A percentile compares a stretch with the other conserved stretches of the same genome.
Conservation (phyloP, 352 stramenopile species). For the Phytophthora sp. region DNA sequence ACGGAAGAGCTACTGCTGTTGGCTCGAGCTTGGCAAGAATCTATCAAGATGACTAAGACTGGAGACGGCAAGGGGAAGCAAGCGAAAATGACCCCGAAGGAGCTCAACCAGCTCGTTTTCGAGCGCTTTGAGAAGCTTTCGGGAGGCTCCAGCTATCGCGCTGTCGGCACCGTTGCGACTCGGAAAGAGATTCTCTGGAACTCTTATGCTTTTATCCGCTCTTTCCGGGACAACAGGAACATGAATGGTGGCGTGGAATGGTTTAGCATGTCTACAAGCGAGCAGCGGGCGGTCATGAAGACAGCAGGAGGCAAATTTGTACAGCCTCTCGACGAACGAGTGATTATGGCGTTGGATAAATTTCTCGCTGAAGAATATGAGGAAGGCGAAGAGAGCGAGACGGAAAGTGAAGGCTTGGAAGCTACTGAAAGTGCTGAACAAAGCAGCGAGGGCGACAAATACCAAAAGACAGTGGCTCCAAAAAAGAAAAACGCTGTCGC, state of each 20-base stretch:
- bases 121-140: slow-evolving; percentile 10
- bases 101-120: slow-evolving; percentile 13
- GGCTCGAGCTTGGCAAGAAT: slow-evolving; percentile 18
- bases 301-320: slow-evolving; percentile 13
- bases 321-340: slow-evolving; percentile 11
- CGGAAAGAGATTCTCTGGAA: slow-evolving; percentile 10
- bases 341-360: slow-evolving; percentile 10
- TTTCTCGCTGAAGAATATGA: neutral
- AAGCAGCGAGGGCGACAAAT: slow-evolving; percentile 17
- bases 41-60: neutral
- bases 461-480: neutral
- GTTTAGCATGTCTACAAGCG: slow-evolving; percentile 7
- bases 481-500: neutral
- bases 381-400: neutral
- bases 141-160: slow-evolving; percentile 6
- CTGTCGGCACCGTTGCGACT: neutral
- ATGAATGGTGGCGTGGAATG: slow-evolving; percentile 8
- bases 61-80: neutral
- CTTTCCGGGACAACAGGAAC: slow-evolving; percentile 1
- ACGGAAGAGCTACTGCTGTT: slow-evolving; percentile 18
- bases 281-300: slow-evolving; percentile 28
- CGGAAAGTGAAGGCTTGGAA: slow-evolving; percentile 1
- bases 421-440: neutral
- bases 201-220: slow-evolving; percentile 19
- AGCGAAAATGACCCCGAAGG: neutral